Percentiles rank a stretch among this genome's conserved stretches.
phyloP scores from a whole-genome alignment of 1,284 basidiomycete genomes.

The Neonothopanus nambi region DNA sequence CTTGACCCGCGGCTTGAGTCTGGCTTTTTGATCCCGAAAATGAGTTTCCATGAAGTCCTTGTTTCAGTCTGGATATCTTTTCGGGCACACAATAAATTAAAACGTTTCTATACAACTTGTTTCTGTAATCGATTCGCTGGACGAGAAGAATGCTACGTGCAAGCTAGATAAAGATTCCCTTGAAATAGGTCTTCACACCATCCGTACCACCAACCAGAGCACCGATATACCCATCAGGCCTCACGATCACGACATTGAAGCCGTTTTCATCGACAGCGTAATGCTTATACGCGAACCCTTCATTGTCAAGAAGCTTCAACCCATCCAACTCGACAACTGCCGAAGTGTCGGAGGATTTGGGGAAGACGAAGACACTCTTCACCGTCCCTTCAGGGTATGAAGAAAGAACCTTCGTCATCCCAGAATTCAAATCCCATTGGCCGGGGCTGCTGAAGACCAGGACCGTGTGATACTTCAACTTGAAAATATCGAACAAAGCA shows the following conservation, averaged over 20 bases:
- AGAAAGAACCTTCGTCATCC: neutral
- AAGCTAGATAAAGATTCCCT: neutral
- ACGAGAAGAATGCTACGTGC: too few relatives aligned
- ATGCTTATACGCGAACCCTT: neutral
- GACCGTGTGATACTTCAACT: conserved; percentile 12
- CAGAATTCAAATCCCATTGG: neutral
- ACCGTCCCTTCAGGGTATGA: neutral
- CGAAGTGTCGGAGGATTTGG: neutral
- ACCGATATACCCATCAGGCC: conserved; percentile 21
- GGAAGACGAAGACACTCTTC: neutral
- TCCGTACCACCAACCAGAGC: conserved; percentile 18
- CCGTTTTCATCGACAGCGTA: neutral
- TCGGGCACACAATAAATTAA: too few relatives aligned
- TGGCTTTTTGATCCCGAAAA: too few relatives aligned
- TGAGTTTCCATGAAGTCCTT: too few relatives aligned
- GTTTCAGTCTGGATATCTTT: too few relatives aligned
- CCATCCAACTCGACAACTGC: neutral
- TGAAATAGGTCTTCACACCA: conserved; percentile 6
- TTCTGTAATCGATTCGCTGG: too few relatives aligned
- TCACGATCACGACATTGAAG: conserved; percentile 17
- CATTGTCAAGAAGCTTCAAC: neutral
- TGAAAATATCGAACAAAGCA: conserved; percentile 13
- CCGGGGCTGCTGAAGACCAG: conserved; percentile 9
- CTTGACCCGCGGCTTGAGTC: too few relatives aligned
- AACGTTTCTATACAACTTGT: too few relatives aligned